Conservation (phyloP, 768 basidiomycete genomes). For the Exidia glandulosa region DNA sequence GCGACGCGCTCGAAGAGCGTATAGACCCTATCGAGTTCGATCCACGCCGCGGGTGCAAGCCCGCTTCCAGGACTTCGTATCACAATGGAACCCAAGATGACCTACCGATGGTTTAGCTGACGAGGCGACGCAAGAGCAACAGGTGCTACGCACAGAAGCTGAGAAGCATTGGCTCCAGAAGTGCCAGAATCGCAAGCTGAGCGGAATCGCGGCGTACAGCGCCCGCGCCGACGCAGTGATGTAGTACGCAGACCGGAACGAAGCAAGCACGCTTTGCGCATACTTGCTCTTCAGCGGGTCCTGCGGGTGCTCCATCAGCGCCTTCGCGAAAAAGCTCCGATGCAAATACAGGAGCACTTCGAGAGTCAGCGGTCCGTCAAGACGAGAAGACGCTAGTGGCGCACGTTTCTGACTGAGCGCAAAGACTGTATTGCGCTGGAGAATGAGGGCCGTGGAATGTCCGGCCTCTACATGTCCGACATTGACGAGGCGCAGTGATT, state of each 20-base stretch:
- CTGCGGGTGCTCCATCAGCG: slow-evolving; percentile 47
- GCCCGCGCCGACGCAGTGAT: slow-evolving; percentile 37
- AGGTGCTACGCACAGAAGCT: slow-evolving; percentile 37
- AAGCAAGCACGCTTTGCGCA: slow-evolving; percentile 56
- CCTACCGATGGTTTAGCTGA: slow-evolving; percentile 26
- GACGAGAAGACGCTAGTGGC: neutral
- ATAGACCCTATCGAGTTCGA: slow-evolving; percentile 51
- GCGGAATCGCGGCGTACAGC: slow-evolving; percentile 40
- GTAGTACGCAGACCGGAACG: slow-evolving; percentile 54
- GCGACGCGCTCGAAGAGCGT: slow-evolving; percentile 59
- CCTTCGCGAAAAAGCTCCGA: slow-evolving; percentile 68
- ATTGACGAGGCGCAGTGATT: neutral
- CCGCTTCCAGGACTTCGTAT: slow-evolving; percentile 63
- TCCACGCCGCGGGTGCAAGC: slow-evolving; percentile 57
- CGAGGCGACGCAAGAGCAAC: neutral
- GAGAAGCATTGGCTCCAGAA: slow-evolving; percentile 67
- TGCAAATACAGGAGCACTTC: slow-evolving; percentile 63
- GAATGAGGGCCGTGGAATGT: slow-evolving; percentile 24
- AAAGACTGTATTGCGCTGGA: slow-evolving; percentile 58
- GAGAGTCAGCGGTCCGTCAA: neutral
- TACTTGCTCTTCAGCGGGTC: slow-evolving; percentile 63
- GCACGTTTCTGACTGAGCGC: slow-evolving; percentile 17
- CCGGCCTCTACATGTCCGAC: neutral
- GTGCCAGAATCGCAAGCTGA: slow-evolving; percentile 59
- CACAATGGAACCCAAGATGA: slow-evolving; percentile 66